Conservation (phyloP, 192 early-diverging fungal genomes). For the Geranomyces michiganensis region DNA sequence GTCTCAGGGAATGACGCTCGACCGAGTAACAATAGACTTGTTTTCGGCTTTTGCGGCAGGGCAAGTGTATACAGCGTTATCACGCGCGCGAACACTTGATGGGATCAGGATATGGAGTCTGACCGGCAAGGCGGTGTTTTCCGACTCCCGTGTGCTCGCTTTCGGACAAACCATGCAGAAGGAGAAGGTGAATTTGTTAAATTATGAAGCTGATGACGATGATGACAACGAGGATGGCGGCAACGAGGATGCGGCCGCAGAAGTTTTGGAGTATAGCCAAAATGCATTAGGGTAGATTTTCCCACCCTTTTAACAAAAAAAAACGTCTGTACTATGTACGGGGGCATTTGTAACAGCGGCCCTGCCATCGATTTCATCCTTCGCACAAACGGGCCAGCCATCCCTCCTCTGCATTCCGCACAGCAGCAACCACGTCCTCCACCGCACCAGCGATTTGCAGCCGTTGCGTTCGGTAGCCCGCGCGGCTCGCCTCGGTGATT, state of each 20-base stretch:
- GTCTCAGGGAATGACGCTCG: slow-evolving; percentile 57
- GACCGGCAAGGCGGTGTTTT: slow-evolving; percentile 21
- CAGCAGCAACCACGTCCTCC: slow-evolving; percentile 78
- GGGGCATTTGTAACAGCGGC: too few species aligned
- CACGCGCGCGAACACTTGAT: slow-evolving; percentile 43
- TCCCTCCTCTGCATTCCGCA: slow-evolving; percentile 34
- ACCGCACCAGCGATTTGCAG: slow-evolving; percentile 74
- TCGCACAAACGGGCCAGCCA: slow-evolving; percentile 8
- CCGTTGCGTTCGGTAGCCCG: slow-evolving; percentile 60
- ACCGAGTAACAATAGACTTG: slow-evolving; percentile 49
- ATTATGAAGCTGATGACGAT: too few species aligned
- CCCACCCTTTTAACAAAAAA: too few species aligned
- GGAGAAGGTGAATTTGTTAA: neutral
- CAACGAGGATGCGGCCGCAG: too few species aligned
- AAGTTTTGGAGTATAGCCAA: too few species aligned
- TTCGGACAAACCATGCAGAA: slow-evolving; percentile 9
- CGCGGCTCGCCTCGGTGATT: slow-evolving; percentile 27
- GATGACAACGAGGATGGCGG: too few species aligned
- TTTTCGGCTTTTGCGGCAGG: slow-evolving; percentile 47
- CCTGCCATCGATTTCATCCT: too few species aligned
- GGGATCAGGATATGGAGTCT: slow-evolving; percentile 39
- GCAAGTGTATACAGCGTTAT: slow-evolving; percentile 56
- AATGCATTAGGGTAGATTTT: too few species aligned
- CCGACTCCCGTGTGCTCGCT: slow-evolving; percentile 11
- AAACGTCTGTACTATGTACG: too few species aligned